A percentile compares a stretch with the other conserved stretches of the same genome.
Conservation (phyloP, 352 stramenopile genomes). For the Phytophthora cactorum region DNA sequence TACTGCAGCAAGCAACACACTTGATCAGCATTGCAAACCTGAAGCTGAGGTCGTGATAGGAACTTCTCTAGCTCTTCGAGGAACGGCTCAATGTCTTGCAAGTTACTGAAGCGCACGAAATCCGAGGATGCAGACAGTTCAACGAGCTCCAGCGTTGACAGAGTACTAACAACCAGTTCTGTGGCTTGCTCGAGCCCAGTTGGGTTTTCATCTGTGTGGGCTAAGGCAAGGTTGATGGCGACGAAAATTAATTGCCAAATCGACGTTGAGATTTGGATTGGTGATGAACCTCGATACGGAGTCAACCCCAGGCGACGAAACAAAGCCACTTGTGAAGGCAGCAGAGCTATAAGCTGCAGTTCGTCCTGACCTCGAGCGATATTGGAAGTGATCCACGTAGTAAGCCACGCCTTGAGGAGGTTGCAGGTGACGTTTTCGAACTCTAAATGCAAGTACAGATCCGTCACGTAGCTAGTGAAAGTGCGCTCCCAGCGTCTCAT, state of each 20-base stretch:
- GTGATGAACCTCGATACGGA: slow-evolving; percentile 8
- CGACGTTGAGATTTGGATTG: slow-evolving; percentile 12
- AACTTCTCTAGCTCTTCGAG: slow-evolving; percentile 32
- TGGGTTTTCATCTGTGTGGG: slow-evolving; percentile 8
- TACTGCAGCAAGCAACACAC: slow-evolving; percentile 47
- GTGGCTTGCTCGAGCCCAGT: slow-evolving; percentile 33
- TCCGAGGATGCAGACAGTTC: slow-evolving; percentile 41
- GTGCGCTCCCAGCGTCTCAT: slow-evolving; percentile 50
- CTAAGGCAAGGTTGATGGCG: slow-evolving; percentile 29
- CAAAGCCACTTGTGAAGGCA: slow-evolving; percentile 60
- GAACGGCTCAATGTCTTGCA: slow-evolving; percentile 23
- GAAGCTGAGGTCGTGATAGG: slow-evolving; percentile 23
- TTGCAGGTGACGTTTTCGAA: slow-evolving; percentile 39
- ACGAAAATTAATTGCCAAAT: slow-evolving; percentile 46
- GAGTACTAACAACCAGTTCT: slow-evolving; percentile 40
- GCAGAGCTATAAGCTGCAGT: slow-evolving; percentile 33
- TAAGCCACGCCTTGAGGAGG: slow-evolving; percentile 52
- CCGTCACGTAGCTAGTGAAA: slow-evolving; percentile 47
- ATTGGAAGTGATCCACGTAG: slow-evolving; percentile 53
- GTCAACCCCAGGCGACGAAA: slow-evolving; percentile 44
- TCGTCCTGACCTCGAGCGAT: slow-evolving; percentile 32
- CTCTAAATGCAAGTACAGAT: slow-evolving; percentile 68
- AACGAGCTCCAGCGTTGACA: slow-evolving; percentile 48
- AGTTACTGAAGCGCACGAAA: slow-evolving; percentile 9
- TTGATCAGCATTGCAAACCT: slow-evolving; percentile 27